A percentile compares a stretch with the other conserved stretches of the same genome.
These are phyloP conservation scores for Ophiostoma sp. DNA, from an alignment of 2,329 filamentous ascomycete species.

Conservation along the genomic window DNA sequence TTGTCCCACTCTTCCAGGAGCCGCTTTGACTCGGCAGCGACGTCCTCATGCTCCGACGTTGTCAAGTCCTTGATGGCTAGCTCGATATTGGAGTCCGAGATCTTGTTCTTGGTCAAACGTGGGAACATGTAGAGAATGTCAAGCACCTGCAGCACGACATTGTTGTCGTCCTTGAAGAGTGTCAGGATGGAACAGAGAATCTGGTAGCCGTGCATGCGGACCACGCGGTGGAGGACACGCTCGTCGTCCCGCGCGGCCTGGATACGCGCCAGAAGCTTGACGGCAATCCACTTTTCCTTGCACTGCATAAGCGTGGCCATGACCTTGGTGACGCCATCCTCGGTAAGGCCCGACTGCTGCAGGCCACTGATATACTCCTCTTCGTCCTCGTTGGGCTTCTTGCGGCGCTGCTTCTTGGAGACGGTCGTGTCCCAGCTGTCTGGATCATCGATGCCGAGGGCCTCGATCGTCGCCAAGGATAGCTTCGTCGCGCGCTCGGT, in stretches of 20 bases:
- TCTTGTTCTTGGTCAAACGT: constrained; percentile 92
- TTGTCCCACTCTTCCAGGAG: constrained; percentile 86
- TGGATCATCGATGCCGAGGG: constrained; percentile 88
- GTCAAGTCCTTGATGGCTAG: constrained; percentile 70
- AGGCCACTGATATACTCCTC: constrained; percentile 94
- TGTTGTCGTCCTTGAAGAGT: constrained; percentile 84
- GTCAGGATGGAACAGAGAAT: constrained; percentile 85
- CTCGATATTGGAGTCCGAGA: constrained; percentile 94
- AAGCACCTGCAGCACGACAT: constrained; percentile 84
- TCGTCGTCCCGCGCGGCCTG: constrained; percentile 78
- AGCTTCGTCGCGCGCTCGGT: constrained; percentile 93
- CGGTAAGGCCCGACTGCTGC: constrained; percentile 74
- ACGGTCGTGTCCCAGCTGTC: constrained; percentile 91
- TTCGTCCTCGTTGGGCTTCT: constrained; percentile 87
- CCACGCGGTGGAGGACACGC: constrained; percentile 80
- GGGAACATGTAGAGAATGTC: constrained; percentile 88
- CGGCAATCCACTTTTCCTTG: constrained; percentile 99
- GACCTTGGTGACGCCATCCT: constrained; percentile 84
- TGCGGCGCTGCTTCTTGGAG: constrained; percentile 87
- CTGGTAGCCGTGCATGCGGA: constrained; percentile 96
- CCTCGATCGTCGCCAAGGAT: constrained; percentile 85
- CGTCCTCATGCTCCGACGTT: constrained; percentile 69
- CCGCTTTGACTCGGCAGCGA: constrained; percentile 68
- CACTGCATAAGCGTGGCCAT: constrained; percentile 97
- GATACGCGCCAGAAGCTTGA: constrained; percentile 88